These are phyloP conservation scores for Neurospora terricola DNA, from an alignment of 495 filamentous ascomycete genomes.

Conservation along the genomic window DNA sequence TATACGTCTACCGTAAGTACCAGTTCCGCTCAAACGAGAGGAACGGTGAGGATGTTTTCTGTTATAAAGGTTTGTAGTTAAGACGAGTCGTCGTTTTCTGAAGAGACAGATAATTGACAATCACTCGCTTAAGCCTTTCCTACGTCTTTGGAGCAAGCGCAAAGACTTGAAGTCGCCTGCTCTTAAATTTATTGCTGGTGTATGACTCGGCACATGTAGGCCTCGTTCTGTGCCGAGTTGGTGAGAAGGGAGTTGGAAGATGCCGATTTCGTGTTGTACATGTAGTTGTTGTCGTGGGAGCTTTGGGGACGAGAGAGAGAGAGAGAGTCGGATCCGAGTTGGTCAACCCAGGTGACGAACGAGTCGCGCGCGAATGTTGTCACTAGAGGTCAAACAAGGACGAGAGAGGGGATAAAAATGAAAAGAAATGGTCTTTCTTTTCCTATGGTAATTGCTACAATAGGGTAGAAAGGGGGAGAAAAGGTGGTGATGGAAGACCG, in stretches of 20 bases:
- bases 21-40: not conserved
- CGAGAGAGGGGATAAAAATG: not conserved
- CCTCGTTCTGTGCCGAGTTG: constrained; percentile 14
- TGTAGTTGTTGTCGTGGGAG: constrained; percentile 3
- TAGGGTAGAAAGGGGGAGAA: not conserved
- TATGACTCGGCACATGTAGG: constrained; percentile 22
- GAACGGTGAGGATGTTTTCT: not conserved
- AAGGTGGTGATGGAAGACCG: not conserved
- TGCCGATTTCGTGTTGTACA: constrained; percentile 13
- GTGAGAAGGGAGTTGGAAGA: constrained; percentile 7
- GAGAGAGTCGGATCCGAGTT: not conserved
- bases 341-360: not conserved
- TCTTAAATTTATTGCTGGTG: constrained; percentile 20
- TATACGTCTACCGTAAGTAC: not conserved
- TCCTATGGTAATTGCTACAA: not conserved
- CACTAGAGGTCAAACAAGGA: not conserved
- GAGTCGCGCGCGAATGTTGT: not conserved
- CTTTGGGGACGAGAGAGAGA: not conserved
- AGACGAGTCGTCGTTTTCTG: constrained; percentile 1
- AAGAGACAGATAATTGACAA: not conserved
- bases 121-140: constrained; percentile 41
- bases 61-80: not conserved
- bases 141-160: constrained; percentile 41
- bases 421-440: not conserved
- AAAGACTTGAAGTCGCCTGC: constrained; percentile 54